Base-by-base conservation (phyloP, 805 yeast genomes). In the Hanseniaspora hatyaiensis region DNA sequence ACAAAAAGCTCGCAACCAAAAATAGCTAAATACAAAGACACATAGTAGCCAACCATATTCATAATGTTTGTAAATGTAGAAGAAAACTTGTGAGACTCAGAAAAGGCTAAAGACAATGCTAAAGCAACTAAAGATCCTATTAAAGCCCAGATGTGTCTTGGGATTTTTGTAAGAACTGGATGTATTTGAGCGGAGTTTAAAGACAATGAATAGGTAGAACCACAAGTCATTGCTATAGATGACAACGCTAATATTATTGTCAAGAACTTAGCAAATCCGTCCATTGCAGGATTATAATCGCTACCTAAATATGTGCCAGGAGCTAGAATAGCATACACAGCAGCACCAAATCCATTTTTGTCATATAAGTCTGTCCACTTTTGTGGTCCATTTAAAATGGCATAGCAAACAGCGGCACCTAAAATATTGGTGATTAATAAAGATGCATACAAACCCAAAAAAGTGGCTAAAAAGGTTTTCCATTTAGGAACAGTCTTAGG, bases 141-240 rank as follows among this genome's bases (percentile, higher is more conserved):
- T 40, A 82, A 55, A 34, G 94, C 80, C 95, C 95, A 87, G 40
- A 78, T 54, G 44, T 81, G 72, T 71, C 96, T 77, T 59, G 96
- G 96, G 50, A 88, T 69, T 58, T 70, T 74, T 34, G 77, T 69
- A 59, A 87, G 74, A 52, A 75, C 76, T 49, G 81, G 75, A 82
- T 88, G 82, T 57, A 82, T 67, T 38, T 92, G 77, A 67, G 86
- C 96, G 29, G 87, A 86, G 54, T 87, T 78, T 59, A 88, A 71
- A 34, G 86, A 87, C 57, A 86, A 75, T 19, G 96, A 84, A 71
- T 88, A 88, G 82, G 85, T 79, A 70, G 86, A 86, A 65, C 95
- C 95, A 63, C 86, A 77, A 68, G 85, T 87, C 72, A 85, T 86
- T 54, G 95, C 80, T 49, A 88, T 81, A 26, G 95, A 85, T 95